Evolutionary conservation across 2,329 filamentous ascomycete species (phyloP).

Genomic region (Epichloe gansuensis): DNA sequence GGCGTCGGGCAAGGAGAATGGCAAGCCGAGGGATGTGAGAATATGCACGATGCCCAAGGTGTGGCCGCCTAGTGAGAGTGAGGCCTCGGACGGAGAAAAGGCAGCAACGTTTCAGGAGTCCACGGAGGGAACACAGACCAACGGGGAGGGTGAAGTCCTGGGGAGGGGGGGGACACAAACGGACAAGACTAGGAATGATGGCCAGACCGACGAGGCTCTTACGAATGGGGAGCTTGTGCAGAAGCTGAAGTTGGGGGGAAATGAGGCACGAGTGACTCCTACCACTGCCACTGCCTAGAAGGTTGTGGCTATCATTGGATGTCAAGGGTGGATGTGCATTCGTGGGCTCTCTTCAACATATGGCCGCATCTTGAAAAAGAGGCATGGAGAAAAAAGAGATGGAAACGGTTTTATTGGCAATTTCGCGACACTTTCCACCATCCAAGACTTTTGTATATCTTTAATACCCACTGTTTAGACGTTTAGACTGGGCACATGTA

Average conservation of each 20-base stretch:
- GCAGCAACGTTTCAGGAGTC: not conserved
- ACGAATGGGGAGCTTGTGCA: conserved; percentile 18
- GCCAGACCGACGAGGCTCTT: conserved; percentile 12
- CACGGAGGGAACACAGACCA: conserved; percentile 17
- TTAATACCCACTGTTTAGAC: too few relatives aligned
- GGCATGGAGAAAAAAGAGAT: too few relatives aligned
- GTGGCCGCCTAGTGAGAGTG: conserved; percentile 10
- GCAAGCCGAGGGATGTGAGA: conserved; percentile 30
- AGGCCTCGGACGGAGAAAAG: conserved; percentile 5
- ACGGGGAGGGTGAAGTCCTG: conserved; percentile 6
- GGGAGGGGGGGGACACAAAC: conserved; percentile 20
- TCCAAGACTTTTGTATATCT: too few relatives aligned
- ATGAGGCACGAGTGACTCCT: conserved; percentile 8
- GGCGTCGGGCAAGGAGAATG: conserved; percentile 35
- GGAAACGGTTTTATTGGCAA: too few relatives aligned
- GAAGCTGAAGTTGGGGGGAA: conserved; percentile 19
- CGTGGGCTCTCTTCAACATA: too few relatives aligned
- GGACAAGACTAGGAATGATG: not conserved
- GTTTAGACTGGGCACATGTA: too few relatives aligned
- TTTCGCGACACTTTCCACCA: too few relatives aligned
- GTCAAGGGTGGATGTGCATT: too few relatives aligned
- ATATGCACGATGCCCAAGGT: conserved; percentile 39
- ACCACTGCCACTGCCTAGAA: not conserved
- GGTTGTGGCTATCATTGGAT: not conserved
- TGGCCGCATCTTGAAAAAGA: not conserved